Evolutionary conservation across 202 grass and related monocot genomes (phyloP), one percentile per base, ranked within the genome.

Genomic region (Zizania palustris): DNA sequence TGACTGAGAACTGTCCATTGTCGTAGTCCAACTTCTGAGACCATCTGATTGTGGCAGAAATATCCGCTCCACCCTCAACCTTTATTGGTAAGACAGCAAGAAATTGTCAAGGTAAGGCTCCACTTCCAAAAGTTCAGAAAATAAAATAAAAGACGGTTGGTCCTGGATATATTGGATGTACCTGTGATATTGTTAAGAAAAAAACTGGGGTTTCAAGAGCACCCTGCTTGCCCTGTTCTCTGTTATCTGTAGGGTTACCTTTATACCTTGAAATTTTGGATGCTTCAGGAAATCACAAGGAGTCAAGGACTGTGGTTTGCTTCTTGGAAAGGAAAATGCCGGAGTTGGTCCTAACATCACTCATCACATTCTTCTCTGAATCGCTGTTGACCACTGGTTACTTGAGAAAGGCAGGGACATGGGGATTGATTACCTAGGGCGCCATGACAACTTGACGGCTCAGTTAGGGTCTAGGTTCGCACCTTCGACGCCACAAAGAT

Each of bases 11-110:
- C 14, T 53, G 72, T 0, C 89, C 96, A 74, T 76, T 89, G 20
- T 88, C 88, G 67, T 93, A 98, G 11, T 75, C 58, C 54, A 98
- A 74, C 82, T 92, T 98, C 83, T 98, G 96, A 65, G 96, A 92
- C 96, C 96, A 99, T 76, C 56, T 92, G 63, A 95, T 62, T 58
- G 85, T 93, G 46, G 89, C 73, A 58, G 56, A 85, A 65, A 99
- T 83, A 79, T 99, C 91, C 15, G 85, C 82, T 82, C 96, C 96
- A 76, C 96, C 96, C 76, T 92, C 80, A 78, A 92, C 81, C 96
- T 99, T 55, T 69, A n/a, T 88, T 37, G 39, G 72, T 49, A 67
- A 75, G 34, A 70, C 9, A 78, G 18, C 43, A 69, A 28, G 16
- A 13, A 80, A 75, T 60, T 11, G 41, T 20, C 54, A 78, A 79